Evolutionary conservation across 176 grass and related monocot genomes (phyloP).

Genomic region (Coix lacrymajobi): DNA sequence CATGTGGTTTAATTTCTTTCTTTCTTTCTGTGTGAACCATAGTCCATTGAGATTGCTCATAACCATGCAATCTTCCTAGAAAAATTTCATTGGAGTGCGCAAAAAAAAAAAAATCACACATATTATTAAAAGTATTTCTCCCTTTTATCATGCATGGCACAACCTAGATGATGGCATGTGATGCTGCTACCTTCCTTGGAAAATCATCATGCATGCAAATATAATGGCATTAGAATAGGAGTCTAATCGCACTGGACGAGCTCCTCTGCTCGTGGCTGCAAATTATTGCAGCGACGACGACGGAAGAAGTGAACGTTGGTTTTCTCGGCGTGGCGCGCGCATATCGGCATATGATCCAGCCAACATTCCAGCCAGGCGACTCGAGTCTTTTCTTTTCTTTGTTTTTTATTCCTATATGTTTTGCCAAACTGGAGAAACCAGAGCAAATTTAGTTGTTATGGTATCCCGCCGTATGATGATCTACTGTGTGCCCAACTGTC

Average conservation of each 20-base stretch:
- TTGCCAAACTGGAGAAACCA: not conserved
- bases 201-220: not conserved
- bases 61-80: not conserved
- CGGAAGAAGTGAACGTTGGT: not conserved
- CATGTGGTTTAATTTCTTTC: not conserved
- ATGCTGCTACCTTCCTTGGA: not conserved
- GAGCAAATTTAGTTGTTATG: not conserved
- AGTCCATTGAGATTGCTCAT: not conserved
- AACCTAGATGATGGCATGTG: not conserved
- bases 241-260: slow-evolving; percentile 1
- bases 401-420: not conserved
- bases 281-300: slow-evolving; percentile 27
- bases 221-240: not conserved
- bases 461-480: slow-evolving; percentile 2
- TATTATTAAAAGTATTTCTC: not conserved
- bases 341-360: slow-evolving; percentile 24
- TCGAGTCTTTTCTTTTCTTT: slow-evolving; percentile 1
- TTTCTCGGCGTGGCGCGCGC: not conserved
- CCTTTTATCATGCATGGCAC: not conserved
- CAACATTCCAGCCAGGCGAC: slow-evolving; percentile 37
- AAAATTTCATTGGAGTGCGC: not conserved
- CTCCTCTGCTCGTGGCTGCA: slow-evolving; percentile 1
- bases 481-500: slow-evolving; percentile 11
- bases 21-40: not conserved
- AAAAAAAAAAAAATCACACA: not conserved